A percentile compares a stretch with the other conserved stretches of the same genome.
These are phyloP conservation scores for Infundibulicybe gibba DNA, from an alignment of 768 basidiomycete genomes.

Conservation along the genomic window DNA sequence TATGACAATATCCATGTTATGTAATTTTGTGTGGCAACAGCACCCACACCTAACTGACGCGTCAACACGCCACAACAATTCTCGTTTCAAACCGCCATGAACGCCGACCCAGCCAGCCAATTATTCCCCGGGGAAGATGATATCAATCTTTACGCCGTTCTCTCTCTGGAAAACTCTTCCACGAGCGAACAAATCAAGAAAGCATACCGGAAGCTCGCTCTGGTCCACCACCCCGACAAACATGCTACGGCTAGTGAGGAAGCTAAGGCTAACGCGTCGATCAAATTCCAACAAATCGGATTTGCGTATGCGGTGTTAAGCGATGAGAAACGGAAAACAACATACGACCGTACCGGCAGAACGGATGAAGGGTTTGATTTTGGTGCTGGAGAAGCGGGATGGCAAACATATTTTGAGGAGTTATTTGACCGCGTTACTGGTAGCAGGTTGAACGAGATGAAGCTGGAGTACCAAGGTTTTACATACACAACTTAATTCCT, in stretches of 20 bases:
- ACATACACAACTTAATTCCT: not conserved
- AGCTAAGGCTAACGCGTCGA: conserved; percentile 64
- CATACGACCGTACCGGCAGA: conserved; percentile 83
- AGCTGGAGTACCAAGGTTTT: conserved; percentile 88
- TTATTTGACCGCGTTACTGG: conserved; percentile 86
- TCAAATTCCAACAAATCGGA: conserved; percentile 88
- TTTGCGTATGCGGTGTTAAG: conserved; percentile 90
- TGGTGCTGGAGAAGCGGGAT: conserved; percentile 76
- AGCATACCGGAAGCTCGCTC: conserved; percentile 81
- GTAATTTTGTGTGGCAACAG: no score
- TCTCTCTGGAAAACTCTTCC: conserved; percentile 52
- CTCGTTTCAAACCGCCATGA: no score
- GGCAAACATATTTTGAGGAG: conserved; percentile 94
- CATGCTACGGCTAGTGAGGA: conserved; percentile 57
- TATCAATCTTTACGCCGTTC: conserved; percentile 77
- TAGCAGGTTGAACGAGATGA: conserved; percentile 88
- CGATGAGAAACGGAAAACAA: conserved; percentile 68
- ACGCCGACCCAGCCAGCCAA: conserved; percentile 58
- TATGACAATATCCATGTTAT: no score
- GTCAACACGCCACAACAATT: conserved; percentile 1
- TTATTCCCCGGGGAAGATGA: conserved; percentile 75
- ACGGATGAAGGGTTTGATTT: conserved; percentile 78
- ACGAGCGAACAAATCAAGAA: conserved; percentile 70
- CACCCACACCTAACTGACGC: not conserved
- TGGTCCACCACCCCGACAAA: conserved; percentile 89